Evolutionary conservation across 2,329 filamentous ascomycete species (phyloP).

Genomic region (Fonsecaea pedrosoi): DNA sequence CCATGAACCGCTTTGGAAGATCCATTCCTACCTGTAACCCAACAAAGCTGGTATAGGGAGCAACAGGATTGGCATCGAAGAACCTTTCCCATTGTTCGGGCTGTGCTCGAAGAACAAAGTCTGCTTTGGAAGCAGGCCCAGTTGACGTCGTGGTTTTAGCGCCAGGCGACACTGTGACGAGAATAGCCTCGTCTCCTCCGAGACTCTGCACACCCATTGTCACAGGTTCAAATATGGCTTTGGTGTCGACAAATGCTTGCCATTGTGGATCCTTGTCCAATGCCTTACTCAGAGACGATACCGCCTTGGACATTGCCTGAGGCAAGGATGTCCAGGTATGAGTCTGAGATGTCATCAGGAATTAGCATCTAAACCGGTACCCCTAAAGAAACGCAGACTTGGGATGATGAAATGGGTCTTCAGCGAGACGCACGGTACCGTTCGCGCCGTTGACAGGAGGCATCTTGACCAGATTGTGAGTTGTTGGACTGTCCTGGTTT

Average conservation of each 20-base stretch:
- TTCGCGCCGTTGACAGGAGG: conserved; percentile 26
- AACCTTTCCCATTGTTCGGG: conserved; percentile 39
- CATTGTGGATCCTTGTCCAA: conserved; percentile 36
- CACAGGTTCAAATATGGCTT: conserved; percentile 38
- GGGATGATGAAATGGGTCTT: background rate
- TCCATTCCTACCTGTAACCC: conserved; percentile 30
- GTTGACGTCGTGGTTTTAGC: conserved; percentile 33
- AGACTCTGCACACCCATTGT: conserved; percentile 34
- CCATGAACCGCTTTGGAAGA: background rate
- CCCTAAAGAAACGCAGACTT: background rate
- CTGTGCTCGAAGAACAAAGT: conserved; percentile 34
- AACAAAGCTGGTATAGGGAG: conserved; percentile 38
- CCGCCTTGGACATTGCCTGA: conserved; percentile 35
- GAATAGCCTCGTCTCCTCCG: conserved; percentile 35
- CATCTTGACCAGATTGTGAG: conserved; percentile 18
- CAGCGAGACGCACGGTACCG: conserved; percentile 8
- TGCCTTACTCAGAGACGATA: conserved; percentile 30
- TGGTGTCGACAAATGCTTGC: conserved; percentile 38
- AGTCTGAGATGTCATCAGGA: conserved; percentile 1
- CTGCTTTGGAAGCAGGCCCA: conserved; percentile 29
- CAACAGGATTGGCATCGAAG: conserved; percentile 35
- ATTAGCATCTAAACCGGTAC: background rate
- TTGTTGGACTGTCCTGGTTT: background rate
- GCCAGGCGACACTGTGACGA: conserved; percentile 29
- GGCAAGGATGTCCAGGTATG: conserved; percentile 36